phyloP scores from a whole-genome alignment of 2,329 filamentous ascomycete species.

The Cadophora sp. region DNA sequence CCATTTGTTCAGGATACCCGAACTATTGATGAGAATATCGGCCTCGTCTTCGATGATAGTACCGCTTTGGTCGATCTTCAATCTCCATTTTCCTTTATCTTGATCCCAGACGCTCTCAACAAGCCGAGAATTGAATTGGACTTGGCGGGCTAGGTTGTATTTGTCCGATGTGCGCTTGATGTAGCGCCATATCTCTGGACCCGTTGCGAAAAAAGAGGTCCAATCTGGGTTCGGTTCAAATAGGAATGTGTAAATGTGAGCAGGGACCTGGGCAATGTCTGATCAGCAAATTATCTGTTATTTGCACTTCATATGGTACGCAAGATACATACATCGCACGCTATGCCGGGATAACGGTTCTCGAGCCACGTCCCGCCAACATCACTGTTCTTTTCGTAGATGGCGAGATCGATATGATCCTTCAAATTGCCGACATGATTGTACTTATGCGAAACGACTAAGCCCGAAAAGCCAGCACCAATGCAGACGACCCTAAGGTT shows the following conservation, averaged over 20 bases:
- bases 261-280: constrained; percentile 30
- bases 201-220: constrained; percentile 62
- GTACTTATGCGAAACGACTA: background rate
- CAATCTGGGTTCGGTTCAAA: constrained; percentile 65
- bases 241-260: constrained; percentile 49
- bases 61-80: background rate
- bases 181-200: constrained; percentile 62
- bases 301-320: background rate
- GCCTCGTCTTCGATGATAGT: constrained; percentile 26
- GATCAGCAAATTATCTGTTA: background rate
- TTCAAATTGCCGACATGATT: background rate
- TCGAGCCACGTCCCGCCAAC: constrained; percentile 15
- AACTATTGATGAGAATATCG: constrained; percentile 33
- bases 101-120: constrained; percentile 55
- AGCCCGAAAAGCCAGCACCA: constrained; percentile 13
- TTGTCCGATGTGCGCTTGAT: constrained; percentile 54
- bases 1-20: constrained; percentile 27
- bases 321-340: background rate
- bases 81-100: constrained; percentile 52
- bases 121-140: constrained; percentile 56
- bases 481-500: background rate
- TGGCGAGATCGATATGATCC: constrained; percentile 1
- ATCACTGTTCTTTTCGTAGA: constrained; percentile 14
- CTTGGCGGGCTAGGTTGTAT: constrained; percentile 55
- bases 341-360: constrained; percentile 16